A percentile compares a stretch with the other conserved stretches of the same genome.
phyloP scores from a whole-genome alignment of 1,284 basidiomycete species.

The Cryptococcus sp. region DNA sequence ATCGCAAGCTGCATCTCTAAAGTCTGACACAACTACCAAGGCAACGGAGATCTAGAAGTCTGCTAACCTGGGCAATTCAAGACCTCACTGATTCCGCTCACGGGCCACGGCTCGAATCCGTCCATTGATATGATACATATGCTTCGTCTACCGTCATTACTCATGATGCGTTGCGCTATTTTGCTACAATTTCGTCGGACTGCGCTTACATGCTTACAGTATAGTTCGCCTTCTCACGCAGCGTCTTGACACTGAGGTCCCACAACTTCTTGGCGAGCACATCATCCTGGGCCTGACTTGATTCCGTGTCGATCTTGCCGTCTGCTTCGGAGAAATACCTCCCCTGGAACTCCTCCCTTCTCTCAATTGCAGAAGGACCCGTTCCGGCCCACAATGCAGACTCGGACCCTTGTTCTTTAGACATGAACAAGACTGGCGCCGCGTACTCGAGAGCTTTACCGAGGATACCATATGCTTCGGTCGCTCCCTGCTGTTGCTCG shows the following conservation, averaged over 20 bases:
- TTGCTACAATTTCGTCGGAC: too few species aligned
- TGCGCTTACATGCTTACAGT: slow-evolving; percentile 29
- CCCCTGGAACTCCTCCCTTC: slow-evolving; percentile 38
- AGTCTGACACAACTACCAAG: too few species aligned
- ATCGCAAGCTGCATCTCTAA: too few species aligned
- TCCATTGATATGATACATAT: too few species aligned
- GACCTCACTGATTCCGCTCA: too few species aligned
- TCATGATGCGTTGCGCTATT: too few species aligned
- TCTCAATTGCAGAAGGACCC: slow-evolving; percentile 14
- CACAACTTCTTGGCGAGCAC: slow-evolving; percentile 37
- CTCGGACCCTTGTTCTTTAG: slow-evolving; percentile 44
- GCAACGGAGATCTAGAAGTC: too few species aligned
- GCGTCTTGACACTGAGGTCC: slow-evolving; percentile 33
- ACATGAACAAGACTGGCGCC: slow-evolving; percentile 43
- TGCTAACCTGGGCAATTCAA: too few species aligned
- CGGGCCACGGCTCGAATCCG: too few species aligned
- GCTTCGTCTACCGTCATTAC: too few species aligned
- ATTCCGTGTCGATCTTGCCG: slow-evolving; percentile 44
- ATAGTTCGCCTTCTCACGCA: slow-evolving; percentile 44
- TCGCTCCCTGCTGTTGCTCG: slow-evolving; percentile 43
- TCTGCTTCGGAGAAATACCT: slow-evolving; percentile 40
- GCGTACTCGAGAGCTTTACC: slow-evolving; percentile 38
- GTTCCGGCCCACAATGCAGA: slow-evolving; percentile 44
- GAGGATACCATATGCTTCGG: slow-evolving; percentile 39
- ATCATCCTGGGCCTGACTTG: slow-evolving; percentile 39